Evolutionary conservation across 1,284 basidiomycete genomes (phyloP), one percentile per base, ranked within the genome.

Genomic region (Apiotrichum gamsii): DNA sequence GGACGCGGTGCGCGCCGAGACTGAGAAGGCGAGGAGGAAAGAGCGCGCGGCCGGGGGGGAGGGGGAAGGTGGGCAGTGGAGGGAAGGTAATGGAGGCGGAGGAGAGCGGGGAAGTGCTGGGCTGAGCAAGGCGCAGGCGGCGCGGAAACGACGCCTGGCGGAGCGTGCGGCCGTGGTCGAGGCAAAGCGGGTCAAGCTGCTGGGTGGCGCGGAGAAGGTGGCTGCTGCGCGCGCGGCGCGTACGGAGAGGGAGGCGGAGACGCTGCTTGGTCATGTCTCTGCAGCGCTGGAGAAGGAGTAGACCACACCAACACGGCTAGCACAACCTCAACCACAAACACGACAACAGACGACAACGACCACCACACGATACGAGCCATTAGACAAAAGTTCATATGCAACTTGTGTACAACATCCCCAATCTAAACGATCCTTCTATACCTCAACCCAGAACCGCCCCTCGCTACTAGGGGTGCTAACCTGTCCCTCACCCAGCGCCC

Each of bases 71-170:
- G n/a, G 64, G 95, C 93, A 1, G 79, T 80, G 57, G 72, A 73
- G 46, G 78, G 75, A 4, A 74, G n/a, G n/a, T n/a, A n/a, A n/a
- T n/a, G n/a, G n/a, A n/a, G n/a, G 90, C 50, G 72, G 77, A 45
- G 80, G 19, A 23, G 69, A 54, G 18, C 36, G 48, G 37, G 39
- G 56, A 52, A 19, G 39, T 3, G 38, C 31, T 1, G 54, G 62
- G 38, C 39, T 62, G 37, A 64, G 54, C 16, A 57, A 56, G 0
- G 86, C 82, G 57, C 77, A 81, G 46, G 85, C 82, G 20, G 77
- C 81, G 70, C 82, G 83, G 67, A 89, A 89, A 72, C 75, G 87
- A 58, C 91, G 87, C 69, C 71, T 84, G 14, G 89, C 90, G 54
- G 85, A 89, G 62, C 73, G 90, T 56, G 78, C 82, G 47, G 80